A percentile compares a stretch with the other conserved stretches of the same genome.
phyloP scores from a whole-genome alignment of 129 eudicot species.

The Lonicera japonica region DNA sequence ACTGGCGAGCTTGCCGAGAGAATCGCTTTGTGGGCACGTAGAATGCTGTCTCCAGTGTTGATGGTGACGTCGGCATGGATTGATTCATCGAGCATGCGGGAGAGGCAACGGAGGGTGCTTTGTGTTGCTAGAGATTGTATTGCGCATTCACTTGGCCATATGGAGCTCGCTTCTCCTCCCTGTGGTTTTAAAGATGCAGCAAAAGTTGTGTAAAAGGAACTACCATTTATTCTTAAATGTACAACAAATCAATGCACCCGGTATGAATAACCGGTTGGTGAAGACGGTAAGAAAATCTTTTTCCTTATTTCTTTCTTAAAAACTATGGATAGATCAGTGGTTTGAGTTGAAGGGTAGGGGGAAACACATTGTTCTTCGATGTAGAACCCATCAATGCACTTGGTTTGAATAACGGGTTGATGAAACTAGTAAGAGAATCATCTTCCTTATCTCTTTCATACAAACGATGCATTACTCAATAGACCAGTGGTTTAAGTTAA shows the following conservation, averaged over 20 bases:
- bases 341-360: too few relatives aligned
- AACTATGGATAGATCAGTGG: too few relatives aligned
- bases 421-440: too few relatives aligned
- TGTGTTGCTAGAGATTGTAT: slow-evolving; percentile 47
- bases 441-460: too few relatives aligned
- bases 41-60: slow-evolving; percentile 57
- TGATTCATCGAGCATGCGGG: slow-evolving; percentile 75
- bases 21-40: slow-evolving; percentile 74
- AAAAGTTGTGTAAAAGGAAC: neutral
- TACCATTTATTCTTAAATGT: neutral
- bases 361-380: too few relatives aligned
- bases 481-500: too few relatives aligned
- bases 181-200: slow-evolving; percentile 10
- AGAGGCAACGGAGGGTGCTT: slow-evolving; percentile 56
- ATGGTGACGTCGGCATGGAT: slow-evolving; percentile 82
- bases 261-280: too few relatives aligned
- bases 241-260: too few relatives aligned
- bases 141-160: slow-evolving; percentile 62
- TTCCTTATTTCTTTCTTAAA: too few relatives aligned
- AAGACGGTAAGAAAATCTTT: neutral
- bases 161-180: slow-evolving; percentile 75
- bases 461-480: too few relatives aligned
- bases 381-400: too few relatives aligned
- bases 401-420: too few relatives aligned
- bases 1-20: slow-evolving; percentile 92